Percentiles rank a stretch among this genome's conserved stretches.
These are phyloP conservation scores for Leucosporidium scottii DNA, from an alignment of 768 basidiomycete genomes.

Conservation along the genomic window DNA sequence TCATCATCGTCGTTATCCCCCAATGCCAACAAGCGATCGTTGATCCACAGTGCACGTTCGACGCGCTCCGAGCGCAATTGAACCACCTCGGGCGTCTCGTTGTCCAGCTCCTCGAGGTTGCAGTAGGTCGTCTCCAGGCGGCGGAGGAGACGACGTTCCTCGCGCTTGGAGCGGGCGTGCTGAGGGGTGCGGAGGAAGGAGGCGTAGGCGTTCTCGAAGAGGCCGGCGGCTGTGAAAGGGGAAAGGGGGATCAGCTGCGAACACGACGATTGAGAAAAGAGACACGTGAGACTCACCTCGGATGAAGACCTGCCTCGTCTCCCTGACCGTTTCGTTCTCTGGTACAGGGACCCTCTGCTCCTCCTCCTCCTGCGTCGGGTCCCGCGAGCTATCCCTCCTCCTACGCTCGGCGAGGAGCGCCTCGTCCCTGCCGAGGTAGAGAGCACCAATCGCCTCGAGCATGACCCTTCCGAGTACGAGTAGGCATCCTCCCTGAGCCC, in stretches of 20 bases:
- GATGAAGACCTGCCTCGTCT: slow-evolving; percentile 33
- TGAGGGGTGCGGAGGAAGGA: slow-evolving; percentile 13
- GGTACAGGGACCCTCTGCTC: slow-evolving; percentile 3
- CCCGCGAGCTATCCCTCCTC: neutral
- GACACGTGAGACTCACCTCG: slow-evolving; percentile 12
- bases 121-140: slow-evolving; percentile 31
- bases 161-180: neutral
- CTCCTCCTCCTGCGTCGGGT: slow-evolving; percentile 5
- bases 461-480: slow-evolving; percentile 24
- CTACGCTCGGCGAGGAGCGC: slow-evolving; percentile 15
- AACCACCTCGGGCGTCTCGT: slow-evolving; percentile 25
- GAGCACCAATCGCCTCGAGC: slow-evolving; percentile 23
- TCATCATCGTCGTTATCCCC: slow-evolving; percentile 86
- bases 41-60: slow-evolving; percentile 33
- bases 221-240: slow-evolving; percentile 19
- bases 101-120: slow-evolving; percentile 31
- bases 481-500: slow-evolving; percentile 25
- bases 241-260: neutral
- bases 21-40: slow-evolving; percentile 42
- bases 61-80: slow-evolving; percentile 25
- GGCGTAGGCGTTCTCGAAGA: slow-evolving; percentile 34
- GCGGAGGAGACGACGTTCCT: slow-evolving; percentile 24
- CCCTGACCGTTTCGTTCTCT: slow-evolving; percentile 31
- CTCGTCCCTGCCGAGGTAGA: slow-evolving; percentile 19
- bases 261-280: too few relatives aligned